Evolutionary conservation across 352 stramenopile genomes (phyloP).

Genomic region (Peronospora farinosa): DNA sequence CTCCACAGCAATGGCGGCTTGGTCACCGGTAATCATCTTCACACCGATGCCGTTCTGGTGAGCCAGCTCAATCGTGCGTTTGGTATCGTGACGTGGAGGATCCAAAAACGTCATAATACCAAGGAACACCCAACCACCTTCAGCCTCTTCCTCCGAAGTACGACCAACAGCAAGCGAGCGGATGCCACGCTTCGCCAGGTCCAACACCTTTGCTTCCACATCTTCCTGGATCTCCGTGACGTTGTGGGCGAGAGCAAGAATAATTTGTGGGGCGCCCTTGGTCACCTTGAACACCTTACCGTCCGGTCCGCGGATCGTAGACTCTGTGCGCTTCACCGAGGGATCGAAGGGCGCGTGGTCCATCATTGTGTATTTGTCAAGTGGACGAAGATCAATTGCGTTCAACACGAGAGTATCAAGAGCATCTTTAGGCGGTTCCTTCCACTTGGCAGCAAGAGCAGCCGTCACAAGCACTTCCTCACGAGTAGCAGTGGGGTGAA

Average conservation of each 20-base stretch:
- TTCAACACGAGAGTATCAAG: slow-evolving; percentile 90
- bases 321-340: slow-evolving; percentile 90
- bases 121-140: slow-evolving; percentile 89
- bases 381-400: slow-evolving; percentile 72
- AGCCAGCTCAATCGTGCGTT: slow-evolving; percentile 88
- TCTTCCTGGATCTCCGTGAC: slow-evolving; percentile 71
- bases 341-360: slow-evolving; percentile 82
- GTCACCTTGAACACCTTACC: slow-evolving; percentile 89
- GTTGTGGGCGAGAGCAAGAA: slow-evolving; percentile 80
- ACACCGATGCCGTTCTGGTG: slow-evolving; percentile 90
- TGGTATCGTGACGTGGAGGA: slow-evolving; percentile 92
- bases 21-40: slow-evolving; percentile 97
- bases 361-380: slow-evolving; percentile 81
- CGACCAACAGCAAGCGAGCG: slow-evolving; percentile 85
- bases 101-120: slow-evolving; percentile 95
- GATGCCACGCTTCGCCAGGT: slow-evolving; percentile 84
- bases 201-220: slow-evolving; percentile 85
- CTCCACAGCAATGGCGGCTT: slow-evolving; percentile 90
- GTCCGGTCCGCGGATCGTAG: slow-evolving; percentile 70
- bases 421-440: slow-evolving; percentile 89
- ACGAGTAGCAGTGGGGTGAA: slow-evolving; percentile 65
- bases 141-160: slow-evolving; percentile 62
- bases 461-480: slow-evolving; percentile 88
- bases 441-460: slow-evolving; percentile 91
- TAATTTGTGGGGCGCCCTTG: slow-evolving; percentile 92